These are phyloP conservation scores for Pichia norvegensis DNA, from an alignment of 1,139 yeast genomes.

Conservation along the genomic window DNA sequence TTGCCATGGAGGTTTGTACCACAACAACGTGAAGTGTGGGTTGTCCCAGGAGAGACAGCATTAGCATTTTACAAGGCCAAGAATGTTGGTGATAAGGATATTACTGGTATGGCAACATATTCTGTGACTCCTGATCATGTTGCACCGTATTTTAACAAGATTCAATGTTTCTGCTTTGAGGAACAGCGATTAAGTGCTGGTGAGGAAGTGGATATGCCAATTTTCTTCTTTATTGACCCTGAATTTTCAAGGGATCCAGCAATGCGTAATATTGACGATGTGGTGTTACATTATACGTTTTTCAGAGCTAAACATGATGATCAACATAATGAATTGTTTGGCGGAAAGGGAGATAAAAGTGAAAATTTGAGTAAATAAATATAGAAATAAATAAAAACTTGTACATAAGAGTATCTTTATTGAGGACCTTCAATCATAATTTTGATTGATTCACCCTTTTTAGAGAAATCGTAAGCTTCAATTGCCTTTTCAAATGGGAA, in stretches of 20 bases:
- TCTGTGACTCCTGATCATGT: slow-evolving; percentile 95
- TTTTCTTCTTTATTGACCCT: slow-evolving; percentile 95
- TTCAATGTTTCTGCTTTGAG: slow-evolving; percentile 97
- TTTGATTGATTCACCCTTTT: slow-evolving; percentile 49
- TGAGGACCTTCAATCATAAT: slow-evolving; percentile 51
- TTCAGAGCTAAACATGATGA: slow-evolving; percentile 50
- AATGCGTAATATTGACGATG: slow-evolving; percentile 85
- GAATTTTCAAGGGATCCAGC: slow-evolving; percentile 93
- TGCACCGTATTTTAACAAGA: slow-evolving; percentile 91
- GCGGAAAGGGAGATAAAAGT: background rate
- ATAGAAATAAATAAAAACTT: background rate
- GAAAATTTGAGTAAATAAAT: background rate
- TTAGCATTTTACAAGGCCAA: slow-evolving; percentile 91
- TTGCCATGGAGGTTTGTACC: slow-evolving; percentile 96
- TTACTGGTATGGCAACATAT: slow-evolving; percentile 97
- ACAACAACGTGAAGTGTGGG: slow-evolving; percentile 86
- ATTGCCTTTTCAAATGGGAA: slow-evolving; percentile 68
- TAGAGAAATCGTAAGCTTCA: slow-evolving; percentile 69
- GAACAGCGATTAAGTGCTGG: slow-evolving; percentile 92
- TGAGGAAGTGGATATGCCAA: slow-evolving; percentile 99
- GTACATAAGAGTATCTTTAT: background rate
- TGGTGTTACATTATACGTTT: slow-evolving; percentile 87
- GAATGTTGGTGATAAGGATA: slow-evolving; percentile 77
- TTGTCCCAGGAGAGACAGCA: slow-evolving; percentile 97
- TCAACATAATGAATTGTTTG: slow-evolving; percentile 22